A percentile compares a stretch with the other conserved stretches of the same genome.
Evolutionary conservation across 306 rosid genomes (phyloP).

Genomic region (Aeschynomene evenia): DNA sequence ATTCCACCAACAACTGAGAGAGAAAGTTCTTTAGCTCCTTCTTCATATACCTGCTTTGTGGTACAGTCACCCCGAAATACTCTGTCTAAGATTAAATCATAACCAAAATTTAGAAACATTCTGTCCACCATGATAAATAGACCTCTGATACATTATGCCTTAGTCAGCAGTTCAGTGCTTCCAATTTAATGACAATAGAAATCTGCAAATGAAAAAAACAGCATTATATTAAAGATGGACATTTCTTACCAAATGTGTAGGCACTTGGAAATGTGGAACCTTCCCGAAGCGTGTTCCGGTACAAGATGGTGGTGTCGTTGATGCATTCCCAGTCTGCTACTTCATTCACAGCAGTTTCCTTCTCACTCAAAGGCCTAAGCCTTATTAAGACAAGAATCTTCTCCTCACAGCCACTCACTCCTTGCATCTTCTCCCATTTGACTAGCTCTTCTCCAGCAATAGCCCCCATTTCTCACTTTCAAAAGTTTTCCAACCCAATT

Average conservation of each 20-base stretch:
- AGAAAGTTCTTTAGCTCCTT: constrained; percentile 76
- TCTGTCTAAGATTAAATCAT: constrained; percentile 58
- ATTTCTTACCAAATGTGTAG: constrained; percentile 73
- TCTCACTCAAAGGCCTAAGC: constrained; percentile 84
- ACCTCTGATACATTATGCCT: neutral
- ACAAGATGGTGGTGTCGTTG: constrained; percentile 77
- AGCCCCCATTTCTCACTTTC: constrained; percentile 70
- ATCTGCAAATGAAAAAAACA: neutral
- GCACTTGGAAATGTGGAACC: constrained; percentile 93
- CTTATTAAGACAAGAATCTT: constrained; percentile 81
- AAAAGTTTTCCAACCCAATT: constrained; percentile 32
- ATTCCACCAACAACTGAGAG: constrained; percentile 83
- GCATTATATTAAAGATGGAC: neutral
- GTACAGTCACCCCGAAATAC: constrained; percentile 81
- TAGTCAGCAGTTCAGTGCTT: neutral
- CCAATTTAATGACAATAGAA: constrained; percentile 4
- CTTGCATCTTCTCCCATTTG: constrained; percentile 86
- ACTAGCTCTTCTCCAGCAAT: constrained; percentile 64
- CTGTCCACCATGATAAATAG: neutral
- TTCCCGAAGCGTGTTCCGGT: constrained; percentile 84
- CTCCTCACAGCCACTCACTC: constrained; percentile 61
- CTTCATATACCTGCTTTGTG: constrained; percentile 79
- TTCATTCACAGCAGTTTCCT: constrained; percentile 64
- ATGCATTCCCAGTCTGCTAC: constrained; percentile 95
- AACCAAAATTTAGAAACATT: constrained; percentile 23